A percentile compares a stretch with the other conserved stretches of the same genome.
These are phyloP conservation scores for Peniophora sp. DNA, from an alignment of 1,284 basidiomycete genomes.

Conservation along the genomic window DNA sequence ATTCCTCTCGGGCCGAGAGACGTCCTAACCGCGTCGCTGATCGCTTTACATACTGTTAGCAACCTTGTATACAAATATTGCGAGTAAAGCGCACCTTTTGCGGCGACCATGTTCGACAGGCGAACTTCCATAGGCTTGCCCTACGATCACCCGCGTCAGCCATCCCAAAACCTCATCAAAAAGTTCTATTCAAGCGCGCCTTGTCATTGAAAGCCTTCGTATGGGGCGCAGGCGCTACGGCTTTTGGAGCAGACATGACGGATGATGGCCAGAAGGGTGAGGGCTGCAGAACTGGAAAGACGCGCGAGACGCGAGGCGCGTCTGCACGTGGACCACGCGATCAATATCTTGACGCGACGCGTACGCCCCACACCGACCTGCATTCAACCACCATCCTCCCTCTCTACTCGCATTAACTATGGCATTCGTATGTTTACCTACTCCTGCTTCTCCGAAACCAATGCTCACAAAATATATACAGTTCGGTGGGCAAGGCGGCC, in stretches of 20 bases:
- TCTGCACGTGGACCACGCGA: neutral
- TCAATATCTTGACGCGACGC: neutral
- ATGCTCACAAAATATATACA: slow-evolving; percentile 11
- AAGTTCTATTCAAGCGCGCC: slow-evolving; percentile 28
- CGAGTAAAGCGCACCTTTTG: slow-evolving; percentile 63
- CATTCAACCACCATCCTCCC: slow-evolving; percentile 36
- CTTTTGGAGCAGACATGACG: slow-evolving; percentile 22
- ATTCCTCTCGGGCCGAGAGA: slow-evolving; percentile 97
- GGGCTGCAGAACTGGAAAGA: neutral
- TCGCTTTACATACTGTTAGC: slow-evolving; percentile 48
- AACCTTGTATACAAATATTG: neutral
- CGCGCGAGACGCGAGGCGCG: neutral
- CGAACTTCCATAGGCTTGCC: slow-evolving; percentile 92
- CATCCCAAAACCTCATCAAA: slow-evolving; percentile 3
- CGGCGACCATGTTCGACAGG: slow-evolving; percentile 92
- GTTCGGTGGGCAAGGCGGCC: slow-evolving; percentile 45
- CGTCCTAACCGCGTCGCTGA: slow-evolving; percentile 95
- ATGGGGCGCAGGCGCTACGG: slow-evolving; percentile 25
- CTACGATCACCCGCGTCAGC: slow-evolving; percentile 36
- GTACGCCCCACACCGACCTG: neutral
- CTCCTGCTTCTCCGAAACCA: neutral
- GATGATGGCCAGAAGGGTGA: neutral
- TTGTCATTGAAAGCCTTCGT: slow-evolving; percentile 82
- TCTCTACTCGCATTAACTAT: slow-evolving; percentile 24
- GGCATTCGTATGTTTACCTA: slow-evolving; percentile 51